Base-by-base conservation (phyloP, 345 rosid species). In the Schrenkiella parvula region DNA sequence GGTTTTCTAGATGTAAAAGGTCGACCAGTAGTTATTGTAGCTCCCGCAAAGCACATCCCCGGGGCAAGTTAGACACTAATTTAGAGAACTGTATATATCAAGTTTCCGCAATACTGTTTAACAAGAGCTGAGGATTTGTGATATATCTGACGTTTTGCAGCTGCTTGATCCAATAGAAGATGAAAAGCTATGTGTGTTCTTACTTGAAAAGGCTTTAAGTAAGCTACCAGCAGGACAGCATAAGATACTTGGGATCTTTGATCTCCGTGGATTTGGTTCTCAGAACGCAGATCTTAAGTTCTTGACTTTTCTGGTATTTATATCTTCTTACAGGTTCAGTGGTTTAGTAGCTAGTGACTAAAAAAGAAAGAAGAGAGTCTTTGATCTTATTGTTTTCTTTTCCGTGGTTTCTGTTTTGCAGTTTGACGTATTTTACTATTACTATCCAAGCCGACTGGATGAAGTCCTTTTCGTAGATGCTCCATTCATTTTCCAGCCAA, bases 391-490 rank as follows among this genome's bases (percentile, higher is more conserved):
- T 34, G 43, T 51, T 42, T 8, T 60, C 46, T 80, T 25, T 4
- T 63, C 18, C 7, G 31, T 28, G 4, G 64, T 23, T 37, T 58
- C 31, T 10, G 38, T 73, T 60, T 68, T 75, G 72, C 95, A 93
- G 97, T 89, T 93, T 75, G 91, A 93, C 65, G 95, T 87, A 35
- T 87, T 89, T 69, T 89, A 93, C 83, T 85, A 76, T 79, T 93
- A 93, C 70, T 87, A 93, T 78, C 98, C 98, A 23, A 91, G 82
- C 82, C 88, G 96, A 61, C 74, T 93, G 81, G 86, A 84, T 18
- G 83, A 91, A 81, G 97, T 91, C 39, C 96, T 89, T 60, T 88
- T 91, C 56, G 96, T 93, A 63, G 98, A 89, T 63, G 96, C 97
- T 66, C 95, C 98, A 18, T 89, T 91, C 22, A 55, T 91, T 58